These are phyloP conservation scores for Pestalotiopsis fici DNA, from an alignment of 2,329 filamentous ascomycete species.

Conservation along the genomic window DNA sequence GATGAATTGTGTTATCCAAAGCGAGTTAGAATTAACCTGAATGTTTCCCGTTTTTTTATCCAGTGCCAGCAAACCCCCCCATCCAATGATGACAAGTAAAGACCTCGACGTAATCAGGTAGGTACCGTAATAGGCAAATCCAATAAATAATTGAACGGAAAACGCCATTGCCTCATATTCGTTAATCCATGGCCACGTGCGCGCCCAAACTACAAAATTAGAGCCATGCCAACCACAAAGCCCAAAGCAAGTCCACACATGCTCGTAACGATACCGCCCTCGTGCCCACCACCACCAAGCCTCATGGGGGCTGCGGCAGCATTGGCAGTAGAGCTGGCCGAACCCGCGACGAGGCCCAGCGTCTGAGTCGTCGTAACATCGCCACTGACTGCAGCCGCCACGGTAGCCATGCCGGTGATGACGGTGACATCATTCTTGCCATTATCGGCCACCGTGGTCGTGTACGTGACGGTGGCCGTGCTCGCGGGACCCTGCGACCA, in stretches of 20 bases:
- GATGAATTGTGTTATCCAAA: too few species aligned
- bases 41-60: not conserved
- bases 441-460: constrained; percentile 26
- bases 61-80: not conserved
- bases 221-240: constrained; percentile 25
- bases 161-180: too few species aligned
- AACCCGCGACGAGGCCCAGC: constrained; percentile 15
- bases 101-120: not conserved
- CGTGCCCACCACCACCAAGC: constrained; percentile 9
- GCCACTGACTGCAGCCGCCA: constrained; percentile 32
- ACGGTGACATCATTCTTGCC: constrained; percentile 20
- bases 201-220: constrained; percentile 21
- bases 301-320: not conserved
- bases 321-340: constrained; percentile 10
- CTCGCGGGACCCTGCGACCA: constrained; percentile 39
- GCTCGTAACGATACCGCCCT: constrained; percentile 27
- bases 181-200: too few species aligned
- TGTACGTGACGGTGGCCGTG: constrained; percentile 35
- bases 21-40: too few species aligned
- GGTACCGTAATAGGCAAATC: not conserved
- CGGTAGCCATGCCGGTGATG: constrained; percentile 25
- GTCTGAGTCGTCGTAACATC: constrained; percentile 30
- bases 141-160: not conserved
- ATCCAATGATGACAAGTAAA: not conserved
- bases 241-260: constrained; percentile 28